Evolutionary conservation across 1,139 yeast species (phyloP), one percentile per base, ranked within the genome.

Genomic region (Chernovozyma sophiae-reginae): DNA sequence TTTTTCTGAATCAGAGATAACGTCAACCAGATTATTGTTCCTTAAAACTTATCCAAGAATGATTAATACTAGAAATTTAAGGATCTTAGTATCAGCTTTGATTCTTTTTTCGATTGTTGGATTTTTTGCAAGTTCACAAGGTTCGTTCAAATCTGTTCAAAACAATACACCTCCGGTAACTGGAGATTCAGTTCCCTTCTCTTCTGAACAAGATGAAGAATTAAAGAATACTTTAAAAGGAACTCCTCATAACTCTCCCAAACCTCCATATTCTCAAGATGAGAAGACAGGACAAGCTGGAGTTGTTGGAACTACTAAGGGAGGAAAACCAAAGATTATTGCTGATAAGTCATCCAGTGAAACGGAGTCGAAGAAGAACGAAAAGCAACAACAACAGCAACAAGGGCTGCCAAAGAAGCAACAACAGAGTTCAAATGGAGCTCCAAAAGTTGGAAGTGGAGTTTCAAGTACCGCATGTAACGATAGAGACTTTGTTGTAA

Each of bases 401-500:
- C n/a, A n/a, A n/a, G n/a, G n/a, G n/a, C n/a, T 32, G 30, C 25
- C 16, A 27, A 31, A 38, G 25, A 25, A 32, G 30, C 40, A 41
- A 34, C 27, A n/a, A 17, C 34, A 35, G 25, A 11, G 35, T 11
- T 38, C 32, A 18, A 42, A 20, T 11, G 17, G 30, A 7, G 39
- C 32, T 22, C 34, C 38, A 12, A 41, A 19, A 13, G 28, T 23
- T 11, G 14, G 14, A 24, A 18, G 25, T 14, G 32, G 31, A 27
- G 36, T 30, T n/a, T 25, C 18, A 25, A 25, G 27, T 4, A 42
- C 37, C 25, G 43, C 43, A 13, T 65, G 73, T 45, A 53, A 57
- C 33, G 58, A 62, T 35, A 56, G 55, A 18, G 65, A 65, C 33
- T 71, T 53, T 45, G 97, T 90, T 26, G 77, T 92, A 22, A 87